Evolutionary conservation across 1,284 basidiomycete species (phyloP).

Genomic region (Lignosus rhinocerotis): DNA sequence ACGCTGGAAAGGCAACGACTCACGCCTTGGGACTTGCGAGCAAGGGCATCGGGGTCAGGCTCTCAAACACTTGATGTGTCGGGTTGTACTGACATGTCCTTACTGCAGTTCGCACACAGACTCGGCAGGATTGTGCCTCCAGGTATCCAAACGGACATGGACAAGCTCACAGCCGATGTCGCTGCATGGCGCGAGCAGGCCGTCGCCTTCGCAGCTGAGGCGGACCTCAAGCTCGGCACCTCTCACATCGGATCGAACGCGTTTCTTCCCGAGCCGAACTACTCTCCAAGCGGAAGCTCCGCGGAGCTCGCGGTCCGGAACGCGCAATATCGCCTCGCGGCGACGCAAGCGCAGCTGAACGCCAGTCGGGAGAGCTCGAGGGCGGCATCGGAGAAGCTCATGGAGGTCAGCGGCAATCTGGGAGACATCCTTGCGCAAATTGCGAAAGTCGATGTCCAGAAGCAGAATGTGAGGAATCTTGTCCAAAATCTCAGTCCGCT

Average conservation of each 20-base stretch:
- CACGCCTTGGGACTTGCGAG: background rate
- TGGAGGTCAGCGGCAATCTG: slow-evolving; percentile 4
- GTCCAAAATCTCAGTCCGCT: no score
- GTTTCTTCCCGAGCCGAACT: slow-evolving; percentile 4
- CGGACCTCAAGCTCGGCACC: slow-evolving; percentile 3
- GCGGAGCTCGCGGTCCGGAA: background rate
- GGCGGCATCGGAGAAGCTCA: slow-evolving; percentile 8
- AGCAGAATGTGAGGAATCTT: slow-evolving; percentile 7
- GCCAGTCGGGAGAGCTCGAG: slow-evolving; percentile 6
- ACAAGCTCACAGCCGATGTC: background rate
- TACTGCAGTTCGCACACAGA: background rate
- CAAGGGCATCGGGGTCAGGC: slow-evolving; percentile 2
- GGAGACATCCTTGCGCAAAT: slow-evolving; percentile 8
- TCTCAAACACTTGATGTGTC: background rate
- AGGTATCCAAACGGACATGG: background rate
- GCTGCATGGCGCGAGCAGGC: slow-evolving; percentile 6
- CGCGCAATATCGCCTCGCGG: slow-evolving; percentile 3
- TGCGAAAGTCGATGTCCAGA: slow-evolving; percentile 3
- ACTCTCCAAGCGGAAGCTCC: slow-evolving; percentile 1
- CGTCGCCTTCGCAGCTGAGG: slow-evolving; percentile 1
- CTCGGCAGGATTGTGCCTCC: background rate
- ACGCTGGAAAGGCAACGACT: background rate
- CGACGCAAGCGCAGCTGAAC: slow-evolving; percentile 4
- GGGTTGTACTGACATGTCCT: background rate
- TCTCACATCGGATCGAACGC: slow-evolving; percentile 3